Evolutionary conservation across 2,329 filamentous ascomycete genomes (phyloP).

Genomic region (Cadophora sp.): DNA sequence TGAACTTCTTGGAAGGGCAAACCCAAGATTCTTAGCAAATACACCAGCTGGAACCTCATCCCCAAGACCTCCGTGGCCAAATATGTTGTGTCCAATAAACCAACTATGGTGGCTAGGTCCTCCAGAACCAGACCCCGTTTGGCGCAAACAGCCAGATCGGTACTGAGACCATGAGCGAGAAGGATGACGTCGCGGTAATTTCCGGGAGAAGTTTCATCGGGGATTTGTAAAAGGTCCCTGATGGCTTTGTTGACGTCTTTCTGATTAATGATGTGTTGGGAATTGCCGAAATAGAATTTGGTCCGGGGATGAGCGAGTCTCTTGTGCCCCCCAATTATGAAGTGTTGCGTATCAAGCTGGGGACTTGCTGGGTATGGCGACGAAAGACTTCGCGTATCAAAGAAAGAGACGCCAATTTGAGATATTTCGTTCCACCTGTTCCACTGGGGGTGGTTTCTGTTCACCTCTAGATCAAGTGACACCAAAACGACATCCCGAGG

Average conservation of each 20-base stretch:
- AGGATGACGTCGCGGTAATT: background rate
- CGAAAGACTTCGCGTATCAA: background rate
- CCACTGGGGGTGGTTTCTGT: background rate
- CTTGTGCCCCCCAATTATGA: background rate
- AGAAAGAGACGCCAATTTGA: background rate
- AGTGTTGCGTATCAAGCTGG: background rate
- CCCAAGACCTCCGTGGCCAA: background rate
- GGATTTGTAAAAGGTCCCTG: background rate
- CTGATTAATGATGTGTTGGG: background rate
- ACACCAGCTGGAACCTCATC: background rate
- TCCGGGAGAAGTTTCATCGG: background rate
- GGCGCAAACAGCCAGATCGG: background rate
- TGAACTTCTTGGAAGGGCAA: background rate
- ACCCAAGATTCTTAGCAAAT: background rate
- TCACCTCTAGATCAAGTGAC: background rate
- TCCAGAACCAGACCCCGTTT: background rate
- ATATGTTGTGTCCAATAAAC: background rate
- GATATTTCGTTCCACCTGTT: background rate
- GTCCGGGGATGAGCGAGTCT: background rate
- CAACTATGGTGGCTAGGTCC: background rate
- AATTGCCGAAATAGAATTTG: background rate
- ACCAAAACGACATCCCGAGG: background rate
- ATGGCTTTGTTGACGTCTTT: background rate
- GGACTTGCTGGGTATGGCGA: background rate
- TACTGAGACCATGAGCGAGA: background rate